Conservation (phyloP, 192 early-diverging fungal species). For the Coemansia sp. region DNA sequence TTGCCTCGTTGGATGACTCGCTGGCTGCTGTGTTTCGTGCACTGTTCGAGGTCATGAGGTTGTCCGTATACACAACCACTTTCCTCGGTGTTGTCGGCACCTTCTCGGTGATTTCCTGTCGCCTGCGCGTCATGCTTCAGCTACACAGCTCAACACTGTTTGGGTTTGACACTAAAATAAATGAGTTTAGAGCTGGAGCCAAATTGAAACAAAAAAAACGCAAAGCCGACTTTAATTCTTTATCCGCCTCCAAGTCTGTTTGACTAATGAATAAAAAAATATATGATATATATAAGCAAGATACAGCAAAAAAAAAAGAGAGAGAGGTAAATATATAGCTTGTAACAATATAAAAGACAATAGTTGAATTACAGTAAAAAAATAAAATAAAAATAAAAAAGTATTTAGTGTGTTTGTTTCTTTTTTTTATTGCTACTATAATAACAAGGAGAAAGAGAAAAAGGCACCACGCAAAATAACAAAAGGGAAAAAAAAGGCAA, state of each 20-base stretch:
- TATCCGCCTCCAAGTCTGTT: no score
- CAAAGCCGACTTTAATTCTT: no score
- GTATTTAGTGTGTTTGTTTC: not conserved
- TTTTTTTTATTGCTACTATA: not conserved
- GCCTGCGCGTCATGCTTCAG: conserved; percentile 41
- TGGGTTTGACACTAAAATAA: conserved; percentile 6
- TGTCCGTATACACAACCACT: conserved; percentile 55
- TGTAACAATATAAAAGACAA: no score
- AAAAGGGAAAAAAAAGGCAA: not conserved
- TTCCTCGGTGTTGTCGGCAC: conserved; percentile 54
- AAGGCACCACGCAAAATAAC: not conserved
- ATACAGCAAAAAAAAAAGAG: not conserved
- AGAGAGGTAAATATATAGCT: no score
- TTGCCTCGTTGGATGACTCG: conserved; percentile 38
- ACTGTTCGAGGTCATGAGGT: conserved; percentile 47
- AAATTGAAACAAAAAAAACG: no score
- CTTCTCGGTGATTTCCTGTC: conserved; percentile 42
- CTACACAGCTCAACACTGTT: not conserved
- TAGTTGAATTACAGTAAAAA: no score
- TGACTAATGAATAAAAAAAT: no score
- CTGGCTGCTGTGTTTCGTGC: conserved; percentile 32
- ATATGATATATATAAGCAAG: no score
- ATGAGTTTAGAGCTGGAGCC: not conserved
- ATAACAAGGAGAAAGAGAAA: no score
- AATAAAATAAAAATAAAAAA: no score